Evolutionary conservation across 2,329 filamentous ascomycete genomes (phyloP), one percentile per base, ranked within the genome.

Genomic region (Triangularia setosa): DNA sequence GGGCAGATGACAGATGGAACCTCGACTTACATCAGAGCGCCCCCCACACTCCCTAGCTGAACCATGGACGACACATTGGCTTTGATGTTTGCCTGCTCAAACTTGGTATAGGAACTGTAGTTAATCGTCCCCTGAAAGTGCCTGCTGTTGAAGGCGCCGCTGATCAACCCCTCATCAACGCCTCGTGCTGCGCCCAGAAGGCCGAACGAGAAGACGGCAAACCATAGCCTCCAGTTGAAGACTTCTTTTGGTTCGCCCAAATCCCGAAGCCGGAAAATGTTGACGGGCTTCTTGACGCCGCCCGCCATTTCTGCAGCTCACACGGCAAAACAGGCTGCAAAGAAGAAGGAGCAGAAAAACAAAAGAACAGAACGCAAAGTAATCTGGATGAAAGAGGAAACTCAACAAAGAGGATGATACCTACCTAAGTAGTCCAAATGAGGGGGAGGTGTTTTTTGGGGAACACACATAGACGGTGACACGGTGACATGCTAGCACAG

Each of bases 61-160:
- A 93, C 90, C 90, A 93, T 93, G 57, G 89, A 85, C 1, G 90
- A 89, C 62, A 93, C 89, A 75, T 93, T 93, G 69, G 84, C 87
- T 76, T 90, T 87, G 77, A 89, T 87, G 74, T 90, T 87, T 66
- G 89, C 87, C 72, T 84, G 79, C 56, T 85, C 81, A 3, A 81
- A 78, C 0, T 75, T 70, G 55, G 76, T 79, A 71, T 87, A 87
- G 1, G 80, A 78, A 5, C 79, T 76, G 66, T 87, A 85, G 69
- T 85, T 71, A 73, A 91, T 89, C 33, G 80, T 80, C 0, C 74
- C 69, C 69, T 88, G 82, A 74, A 91, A 91, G 60, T 87, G 80
- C 67, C 82, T 79, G n/a, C 86, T 87, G 72, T 86, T 85, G 75
- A 90, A 87, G 14, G 89, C 88, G 1, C 89, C 90, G 8, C 84